phyloP scores from a whole-genome alignment of 371 early-diverging fungal species.

The Actinomortierella ambigua region DNA sequence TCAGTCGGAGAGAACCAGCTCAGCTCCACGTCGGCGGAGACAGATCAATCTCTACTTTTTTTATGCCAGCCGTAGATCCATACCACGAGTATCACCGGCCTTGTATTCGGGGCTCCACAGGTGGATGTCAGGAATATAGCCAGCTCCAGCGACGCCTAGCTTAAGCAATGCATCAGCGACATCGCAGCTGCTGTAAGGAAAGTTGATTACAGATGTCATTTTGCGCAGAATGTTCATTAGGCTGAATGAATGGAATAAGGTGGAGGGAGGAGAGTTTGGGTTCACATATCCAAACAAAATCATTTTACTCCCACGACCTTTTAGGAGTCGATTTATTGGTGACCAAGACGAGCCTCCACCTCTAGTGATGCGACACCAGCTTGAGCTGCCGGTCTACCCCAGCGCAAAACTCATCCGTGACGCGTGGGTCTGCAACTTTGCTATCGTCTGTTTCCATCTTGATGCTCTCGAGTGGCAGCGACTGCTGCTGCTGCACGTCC shows the following conservation, averaged over 20 bases:
- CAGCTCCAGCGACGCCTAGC: slow-evolving; percentile 63
- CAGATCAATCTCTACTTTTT: too few species aligned
- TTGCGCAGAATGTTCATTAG: too few species aligned
- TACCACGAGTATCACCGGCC: slow-evolving; percentile 53
- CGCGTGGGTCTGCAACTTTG: neutral
- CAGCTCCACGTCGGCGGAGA: too few species aligned
- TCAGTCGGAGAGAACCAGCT: too few species aligned
- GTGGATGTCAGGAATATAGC: slow-evolving; percentile 72
- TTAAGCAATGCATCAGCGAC: slow-evolving; percentile 78
- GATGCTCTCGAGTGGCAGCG: neutral
- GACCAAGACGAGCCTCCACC: neutral
- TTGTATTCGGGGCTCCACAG: slow-evolving; percentile 69
- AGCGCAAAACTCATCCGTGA: slow-evolving; percentile 35
- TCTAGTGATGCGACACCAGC: slow-evolving; percentile 15
- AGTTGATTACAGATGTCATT: too few species aligned
- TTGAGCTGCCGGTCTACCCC: slow-evolving; percentile 27
- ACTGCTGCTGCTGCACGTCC: neutral
- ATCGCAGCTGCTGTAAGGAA: slow-evolving; percentile 42
- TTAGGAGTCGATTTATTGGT: too few species aligned
- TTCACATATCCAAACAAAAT: too few species aligned
- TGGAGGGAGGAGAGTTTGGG: too few species aligned
- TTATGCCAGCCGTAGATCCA: too few species aligned
- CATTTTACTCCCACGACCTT: too few species aligned
- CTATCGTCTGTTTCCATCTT: too few species aligned
- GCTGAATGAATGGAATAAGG: too few species aligned